Evolutionary conservation across 805 yeast species (phyloP).

Genomic region (Spathaspora gorwiae): DNA sequence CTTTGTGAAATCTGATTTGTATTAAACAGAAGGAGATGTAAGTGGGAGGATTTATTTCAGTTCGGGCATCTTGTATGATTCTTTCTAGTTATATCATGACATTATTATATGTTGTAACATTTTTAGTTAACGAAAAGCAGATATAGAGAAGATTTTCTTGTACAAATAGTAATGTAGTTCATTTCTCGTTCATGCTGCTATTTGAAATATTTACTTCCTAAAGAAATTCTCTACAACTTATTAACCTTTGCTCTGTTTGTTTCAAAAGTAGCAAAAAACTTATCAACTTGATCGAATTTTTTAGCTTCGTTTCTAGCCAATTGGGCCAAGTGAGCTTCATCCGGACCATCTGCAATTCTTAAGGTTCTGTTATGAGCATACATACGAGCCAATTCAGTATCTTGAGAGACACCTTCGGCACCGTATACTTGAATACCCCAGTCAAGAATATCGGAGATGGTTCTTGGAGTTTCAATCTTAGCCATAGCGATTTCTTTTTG

Average conservation of each 20-base stretch:
- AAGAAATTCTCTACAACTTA: conserved; percentile 16
- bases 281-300: conserved; percentile 30
- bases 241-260: conserved; percentile 16
- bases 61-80: background rate
- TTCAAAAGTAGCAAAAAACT: conserved; percentile 24
- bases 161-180: too few species aligned
- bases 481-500: conserved; percentile 57
- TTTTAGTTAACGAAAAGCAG: background rate
- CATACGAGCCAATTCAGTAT: conserved; percentile 51
- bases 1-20: conserved; percentile 51
- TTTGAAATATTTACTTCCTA: too few species aligned
- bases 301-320: conserved; percentile 47
- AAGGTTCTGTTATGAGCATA: conserved; percentile 52
- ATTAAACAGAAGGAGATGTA: conserved; percentile 21
- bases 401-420: conserved; percentile 62
- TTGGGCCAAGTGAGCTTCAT: conserved; percentile 59
- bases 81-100: too few species aligned
- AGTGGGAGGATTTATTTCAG: background rate
- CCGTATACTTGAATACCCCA: conserved; percentile 65
- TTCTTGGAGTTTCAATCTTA: conserved; percentile 57
- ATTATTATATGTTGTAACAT: too few species aligned
- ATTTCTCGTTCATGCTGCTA: too few species aligned
- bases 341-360: conserved; percentile 67
- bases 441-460: conserved; percentile 48
- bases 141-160: background rate